Conservation (phyloP, 2,329 filamentous ascomycete species). For the Microascus cirrosus region DNA sequence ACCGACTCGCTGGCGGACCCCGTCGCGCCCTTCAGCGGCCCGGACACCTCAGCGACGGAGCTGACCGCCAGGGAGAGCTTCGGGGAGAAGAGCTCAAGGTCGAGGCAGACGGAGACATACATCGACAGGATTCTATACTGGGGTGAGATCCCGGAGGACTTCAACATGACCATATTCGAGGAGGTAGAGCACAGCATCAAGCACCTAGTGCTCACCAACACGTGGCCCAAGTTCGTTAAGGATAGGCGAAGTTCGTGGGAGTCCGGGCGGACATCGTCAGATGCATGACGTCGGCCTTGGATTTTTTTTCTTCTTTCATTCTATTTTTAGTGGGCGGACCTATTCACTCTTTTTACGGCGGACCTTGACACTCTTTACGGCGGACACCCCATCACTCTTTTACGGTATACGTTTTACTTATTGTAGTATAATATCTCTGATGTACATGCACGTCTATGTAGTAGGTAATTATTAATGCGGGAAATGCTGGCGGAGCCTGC, state of each 20-base stretch:
- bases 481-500: too few relatives aligned
- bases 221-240: slow-evolving; percentile 49
- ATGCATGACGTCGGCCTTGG: too few relatives aligned
- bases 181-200: slow-evolving; percentile 49
- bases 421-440: too few relatives aligned
- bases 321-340: too few relatives aligned
- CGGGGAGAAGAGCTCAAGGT: not conserved
- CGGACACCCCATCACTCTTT: too few relatives aligned
- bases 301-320: too few relatives aligned
- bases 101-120: not conserved
- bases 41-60: slow-evolving; percentile 3
- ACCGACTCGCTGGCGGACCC: slow-evolving; percentile 25
- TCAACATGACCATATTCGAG: slow-evolving; percentile 44
- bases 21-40: slow-evolving; percentile 28
- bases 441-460: too few relatives aligned
- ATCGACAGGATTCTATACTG: slow-evolving; percentile 18
- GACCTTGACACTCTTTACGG: too few relatives aligned
- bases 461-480: too few relatives aligned
- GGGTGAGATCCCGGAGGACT: slow-evolving; percentile 33
- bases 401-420: too few relatives aligned
- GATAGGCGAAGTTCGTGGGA: slow-evolving; percentile 15
- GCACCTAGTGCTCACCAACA: slow-evolving; percentile 57
- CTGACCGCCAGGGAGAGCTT: not conserved
- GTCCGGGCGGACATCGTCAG: not conserved
- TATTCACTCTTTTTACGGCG: too few relatives aligned